Conservation (phyloP, 305 asterid species). For the Solanum hybrid region DNA sequence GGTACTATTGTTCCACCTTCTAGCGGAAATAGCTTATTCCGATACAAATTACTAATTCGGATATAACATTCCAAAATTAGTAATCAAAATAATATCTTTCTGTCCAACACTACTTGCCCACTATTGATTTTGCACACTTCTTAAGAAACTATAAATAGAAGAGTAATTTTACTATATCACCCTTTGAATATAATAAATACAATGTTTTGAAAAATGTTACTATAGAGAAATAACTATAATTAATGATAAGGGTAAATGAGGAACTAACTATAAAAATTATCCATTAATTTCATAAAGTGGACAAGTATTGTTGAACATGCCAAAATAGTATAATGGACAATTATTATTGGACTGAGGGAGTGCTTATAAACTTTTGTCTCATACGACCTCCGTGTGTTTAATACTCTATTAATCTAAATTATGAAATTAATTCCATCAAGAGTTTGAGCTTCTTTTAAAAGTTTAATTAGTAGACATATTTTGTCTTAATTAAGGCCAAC, state of each 20-base stretch:
- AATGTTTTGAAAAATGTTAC: too few species aligned
- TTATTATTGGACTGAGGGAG: neutral
- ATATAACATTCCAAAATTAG: neutral
- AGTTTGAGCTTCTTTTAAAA: neutral
- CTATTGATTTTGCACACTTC: too few species aligned
- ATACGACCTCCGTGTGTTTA: neutral
- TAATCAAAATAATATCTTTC: neutral
- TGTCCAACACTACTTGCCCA: too few species aligned
- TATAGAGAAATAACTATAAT: neutral
- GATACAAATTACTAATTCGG: neutral
- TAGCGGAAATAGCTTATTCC: neutral
- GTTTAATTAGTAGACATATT: neutral
- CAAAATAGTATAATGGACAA: neutral
- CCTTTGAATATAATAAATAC: too few species aligned
- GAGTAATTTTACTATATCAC: too few species aligned
- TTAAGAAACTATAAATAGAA: too few species aligned
- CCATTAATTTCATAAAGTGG: too few species aligned
- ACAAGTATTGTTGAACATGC: neutral
- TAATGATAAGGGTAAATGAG: neutral
- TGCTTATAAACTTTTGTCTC: neutral
- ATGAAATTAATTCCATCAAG: neutral
- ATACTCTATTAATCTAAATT: neutral
- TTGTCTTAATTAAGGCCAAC: neutral
- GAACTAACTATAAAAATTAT: too few species aligned
- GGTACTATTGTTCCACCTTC: neutral